Percentiles rank a stretch among this genome's conserved stretches.
phyloP scores from a whole-genome alignment of 306 rosid species.

The Sindora glabra region DNA sequence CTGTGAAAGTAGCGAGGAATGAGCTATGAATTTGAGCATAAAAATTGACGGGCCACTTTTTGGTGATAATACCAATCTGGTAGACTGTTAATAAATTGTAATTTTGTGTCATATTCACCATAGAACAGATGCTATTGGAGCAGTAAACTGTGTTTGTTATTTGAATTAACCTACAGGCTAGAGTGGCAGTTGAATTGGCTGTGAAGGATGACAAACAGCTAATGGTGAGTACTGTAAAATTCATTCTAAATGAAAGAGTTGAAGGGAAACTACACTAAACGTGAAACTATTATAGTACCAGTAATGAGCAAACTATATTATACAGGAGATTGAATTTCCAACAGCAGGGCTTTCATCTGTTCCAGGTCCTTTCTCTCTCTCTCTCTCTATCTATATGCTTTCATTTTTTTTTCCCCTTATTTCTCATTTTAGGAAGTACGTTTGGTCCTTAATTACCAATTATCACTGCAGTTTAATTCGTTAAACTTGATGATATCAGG shows the following conservation, averaged over 20 bases:
- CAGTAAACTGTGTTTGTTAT: conserved; percentile 11
- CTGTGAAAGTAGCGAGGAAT: too few relatives aligned
- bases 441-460: not conserved
- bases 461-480: not conserved
- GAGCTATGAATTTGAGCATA: not conserved
- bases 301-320: conserved; percentile 25
- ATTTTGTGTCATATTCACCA: not conserved
- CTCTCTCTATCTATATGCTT: conserved; percentile 7
- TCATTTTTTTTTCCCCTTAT: not conserved
- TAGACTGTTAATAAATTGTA: not conserved
- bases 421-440: not conserved
- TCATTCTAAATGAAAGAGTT: conserved; percentile 7
- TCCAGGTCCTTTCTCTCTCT: conserved; percentile 62
- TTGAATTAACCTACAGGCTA: conserved; percentile 49
- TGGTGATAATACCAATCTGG: not conserved
- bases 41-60: not conserved
- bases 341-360: conserved; percentile 89
- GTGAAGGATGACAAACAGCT: conserved; percentile 61
- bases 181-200: conserved; percentile 68
- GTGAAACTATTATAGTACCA: conserved; percentile 10
- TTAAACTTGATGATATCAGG: conserved; percentile 38
- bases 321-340: conserved; percentile 96
- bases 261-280: conserved; percentile 2
- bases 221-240: conserved; percentile 56
- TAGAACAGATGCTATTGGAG: not conserved